These are phyloP conservation scores for Coriolopsis trogii DNA, from an alignment of 1,284 basidiomycete genomes.

Conservation along the genomic window DNA sequence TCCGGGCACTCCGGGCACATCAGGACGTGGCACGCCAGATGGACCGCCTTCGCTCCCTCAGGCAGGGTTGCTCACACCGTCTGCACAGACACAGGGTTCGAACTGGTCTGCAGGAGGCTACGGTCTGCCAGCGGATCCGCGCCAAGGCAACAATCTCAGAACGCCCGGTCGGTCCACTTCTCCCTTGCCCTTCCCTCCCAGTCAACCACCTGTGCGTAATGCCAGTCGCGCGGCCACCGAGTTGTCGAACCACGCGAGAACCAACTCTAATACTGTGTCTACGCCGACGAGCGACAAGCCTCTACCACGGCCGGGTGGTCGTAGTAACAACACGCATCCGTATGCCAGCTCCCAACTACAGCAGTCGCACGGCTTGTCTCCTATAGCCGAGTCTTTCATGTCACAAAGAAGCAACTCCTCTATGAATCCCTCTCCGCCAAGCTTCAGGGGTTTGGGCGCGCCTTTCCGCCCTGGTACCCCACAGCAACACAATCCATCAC, in stretches of 20 bases:
- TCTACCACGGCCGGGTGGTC: conserved; percentile 38
- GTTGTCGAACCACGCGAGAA: conserved; percentile 44
- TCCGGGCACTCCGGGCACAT: conserved; percentile 26
- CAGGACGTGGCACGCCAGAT: conserved; percentile 53
- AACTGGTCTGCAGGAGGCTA: conserved; percentile 52
- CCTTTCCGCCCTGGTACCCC: conserved; percentile 48
- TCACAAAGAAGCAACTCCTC: conserved; percentile 39
- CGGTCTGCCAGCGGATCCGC: conserved; percentile 62
- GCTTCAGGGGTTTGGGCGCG: conserved; percentile 51
- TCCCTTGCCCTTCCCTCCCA: conserved; percentile 51
- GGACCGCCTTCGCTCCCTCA: conserved; percentile 58
- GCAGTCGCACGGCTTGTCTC: conserved; percentile 53
- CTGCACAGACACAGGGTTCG: conserved; percentile 34
- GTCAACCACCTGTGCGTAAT: conserved; percentile 36
- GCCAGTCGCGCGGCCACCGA: conserved; percentile 32
- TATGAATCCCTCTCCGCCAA: conserved; percentile 30
- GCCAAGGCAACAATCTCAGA: conserved; percentile 51
- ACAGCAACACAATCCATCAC: conserved; percentile 53
- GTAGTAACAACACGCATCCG: conserved; percentile 35
- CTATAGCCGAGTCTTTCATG: conserved; percentile 67
- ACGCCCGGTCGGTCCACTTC: conserved; percentile 54
- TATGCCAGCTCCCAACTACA: conserved; percentile 30
- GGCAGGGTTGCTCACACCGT: conserved; percentile 52
- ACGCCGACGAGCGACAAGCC: conserved; percentile 35
- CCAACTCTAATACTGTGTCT: conserved; percentile 44